Base-by-base conservation (phyloP, 2,329 filamentous ascomycete species). In the Elsinoe necatrix region DNA sequence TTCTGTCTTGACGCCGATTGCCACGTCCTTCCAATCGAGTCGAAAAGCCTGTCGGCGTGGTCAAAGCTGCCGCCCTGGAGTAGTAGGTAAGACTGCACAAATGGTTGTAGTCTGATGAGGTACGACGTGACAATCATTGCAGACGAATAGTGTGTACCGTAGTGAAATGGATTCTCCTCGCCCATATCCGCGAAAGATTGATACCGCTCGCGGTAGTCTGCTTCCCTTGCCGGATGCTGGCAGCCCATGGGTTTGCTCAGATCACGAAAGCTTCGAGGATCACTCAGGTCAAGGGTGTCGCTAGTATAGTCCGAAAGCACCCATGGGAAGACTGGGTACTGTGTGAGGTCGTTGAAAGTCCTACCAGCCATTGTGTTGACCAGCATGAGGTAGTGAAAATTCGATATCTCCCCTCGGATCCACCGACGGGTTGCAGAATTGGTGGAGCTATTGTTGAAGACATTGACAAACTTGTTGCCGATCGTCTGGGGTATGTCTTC, bases 81-180 rank as follows among this genome's bases (percentile, higher is more conserved):
- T 7, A 97, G 76, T 18, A 97, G 82, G 67, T 95, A 97, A 0
- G 93, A 95, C 64, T 97, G 89, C 21, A 96, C 92, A 68, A 97
- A 98, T 0, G 93, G 93, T 52, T 95, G 92, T 14, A 98, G 78
- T 16, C 93, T 86, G 65, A 98, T 96, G 39, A 98, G 79, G 66
- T 96, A 98, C 0, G 91, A 96, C 11, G 90, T 90, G 5, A 98
- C 93, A 58, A 95, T 96, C 93, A 97, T 98, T 6, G 93, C 93
- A 1, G 93, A 97, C 1, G 93, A 97, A 70, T 98, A 98, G 69
- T 98, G 95, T 0, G 95, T 98, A 16, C 93, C 93, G 63, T 97
- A 98, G 68, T 98, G 93, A 68, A 96, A 98, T 0, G 93, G 87
- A 57, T 78, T 78, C 41, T 77, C 73, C 62, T 95, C 91, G 6